phyloP scores from a whole-genome alignment of 2,329 filamentous ascomycete genomes.

The Pseudomassariella vexata region DNA sequence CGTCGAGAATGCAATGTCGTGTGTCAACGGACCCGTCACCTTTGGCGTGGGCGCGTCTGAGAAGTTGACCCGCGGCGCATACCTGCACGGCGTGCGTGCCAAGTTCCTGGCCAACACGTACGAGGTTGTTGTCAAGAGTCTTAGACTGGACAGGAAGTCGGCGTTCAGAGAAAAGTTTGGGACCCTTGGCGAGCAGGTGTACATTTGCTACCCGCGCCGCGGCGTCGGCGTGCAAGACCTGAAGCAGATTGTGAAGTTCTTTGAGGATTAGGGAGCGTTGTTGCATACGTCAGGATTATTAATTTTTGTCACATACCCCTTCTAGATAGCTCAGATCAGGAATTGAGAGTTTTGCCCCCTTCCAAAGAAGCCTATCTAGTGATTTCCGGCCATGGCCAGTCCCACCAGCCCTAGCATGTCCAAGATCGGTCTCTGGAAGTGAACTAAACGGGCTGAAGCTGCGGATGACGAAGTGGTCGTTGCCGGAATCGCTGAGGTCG shows the following conservation, averaged over 20 bases:
- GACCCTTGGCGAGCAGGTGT: conserved; percentile 75
- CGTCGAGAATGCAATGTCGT: conserved; percentile 50
- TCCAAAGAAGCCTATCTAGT: too few relatives aligned
- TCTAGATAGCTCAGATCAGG: too few relatives aligned
- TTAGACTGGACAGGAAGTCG: conserved; percentile 76
- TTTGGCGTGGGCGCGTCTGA: conserved; percentile 80
- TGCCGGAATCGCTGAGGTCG: too few relatives aligned
- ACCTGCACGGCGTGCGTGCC: conserved; percentile 73
- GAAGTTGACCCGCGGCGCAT: conserved; percentile 71
- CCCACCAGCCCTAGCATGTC: too few relatives aligned
- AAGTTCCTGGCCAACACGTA: conserved; percentile 81
- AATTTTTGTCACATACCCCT: too few relatives aligned
- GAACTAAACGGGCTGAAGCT: too few relatives aligned
- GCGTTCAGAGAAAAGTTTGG: conserved; percentile 92
- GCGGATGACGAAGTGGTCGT: too few relatives aligned
- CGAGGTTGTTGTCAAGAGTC: conserved; percentile 68
- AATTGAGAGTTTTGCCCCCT: too few relatives aligned
- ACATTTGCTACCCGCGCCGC: conserved; percentile 83
- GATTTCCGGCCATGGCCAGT: too few relatives aligned
- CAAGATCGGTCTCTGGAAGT: too few relatives aligned
- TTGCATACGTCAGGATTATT: too few relatives aligned
- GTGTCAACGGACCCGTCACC: conserved; percentile 60
- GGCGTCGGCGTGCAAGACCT: conserved; percentile 78
- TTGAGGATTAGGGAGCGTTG: conserved; percentile 72
- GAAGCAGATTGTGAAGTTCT: conserved; percentile 83